These are phyloP conservation scores for Tricladium varicosporioides DNA, from an alignment of 2,329 filamentous ascomycete species.

Conservation along the genomic window DNA sequence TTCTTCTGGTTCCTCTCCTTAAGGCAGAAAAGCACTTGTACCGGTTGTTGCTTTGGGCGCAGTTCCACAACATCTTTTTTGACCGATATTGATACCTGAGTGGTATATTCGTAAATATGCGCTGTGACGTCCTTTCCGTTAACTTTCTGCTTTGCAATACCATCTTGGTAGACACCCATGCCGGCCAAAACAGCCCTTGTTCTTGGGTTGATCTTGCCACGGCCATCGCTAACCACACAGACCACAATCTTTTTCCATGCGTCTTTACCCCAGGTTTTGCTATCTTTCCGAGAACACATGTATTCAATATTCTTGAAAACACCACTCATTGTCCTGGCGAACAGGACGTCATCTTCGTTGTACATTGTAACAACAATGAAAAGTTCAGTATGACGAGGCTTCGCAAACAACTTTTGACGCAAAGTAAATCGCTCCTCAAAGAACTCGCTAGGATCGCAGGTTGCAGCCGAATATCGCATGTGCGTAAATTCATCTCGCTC, in stretches of 20 bases:
- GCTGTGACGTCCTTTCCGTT: conserved; percentile 95
- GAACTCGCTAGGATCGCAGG: conserved; percentile 88
- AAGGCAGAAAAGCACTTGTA: conserved; percentile 95
- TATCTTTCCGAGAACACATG: conserved; percentile 91
- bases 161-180: conserved; percentile 96
- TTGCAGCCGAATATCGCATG: conserved; percentile 92
- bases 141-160: conserved; percentile 97
- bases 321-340: conserved; percentile 92
- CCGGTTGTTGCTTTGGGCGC: conserved; percentile 81
- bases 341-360: conserved; percentile 95
- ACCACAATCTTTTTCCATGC: conserved; percentile 99
- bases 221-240: conserved; percentile 93
- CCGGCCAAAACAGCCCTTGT: conserved; percentile 87
- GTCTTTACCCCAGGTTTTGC: conserved; percentile 97
- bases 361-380: conserved; percentile 99
- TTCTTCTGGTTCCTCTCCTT: conserved; percentile 99
- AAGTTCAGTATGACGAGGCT: conserved; percentile 86
- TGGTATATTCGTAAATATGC: conserved; percentile 95
- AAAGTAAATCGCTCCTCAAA: conserved; percentile 87
- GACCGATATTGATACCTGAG: conserved; percentile 80
- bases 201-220: conserved; percentile 92
- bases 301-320: conserved; percentile 99
- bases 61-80: conserved; percentile 87
- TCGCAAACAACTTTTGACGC: conserved; percentile 87
- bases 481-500: conserved; percentile 87